These are phyloP conservation scores for Talaromyces sp. DNA, from an alignment of 2,329 filamentous ascomycete genomes.

Conservation along the genomic window DNA sequence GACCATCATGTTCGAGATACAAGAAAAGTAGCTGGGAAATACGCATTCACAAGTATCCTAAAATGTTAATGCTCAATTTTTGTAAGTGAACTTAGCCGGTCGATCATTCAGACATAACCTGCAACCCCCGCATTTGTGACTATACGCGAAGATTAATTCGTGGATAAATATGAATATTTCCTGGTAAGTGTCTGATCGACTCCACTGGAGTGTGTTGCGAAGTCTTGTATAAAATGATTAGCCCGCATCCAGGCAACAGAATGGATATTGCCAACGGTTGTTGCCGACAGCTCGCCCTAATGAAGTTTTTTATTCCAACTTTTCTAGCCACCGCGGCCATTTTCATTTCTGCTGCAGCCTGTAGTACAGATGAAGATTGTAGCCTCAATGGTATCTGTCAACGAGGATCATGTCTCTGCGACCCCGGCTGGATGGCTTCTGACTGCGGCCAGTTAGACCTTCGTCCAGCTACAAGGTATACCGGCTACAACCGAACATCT, in stretches of 20 bases:
- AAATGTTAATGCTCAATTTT: no score
- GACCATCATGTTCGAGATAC: not conserved
- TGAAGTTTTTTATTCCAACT: not conserved
- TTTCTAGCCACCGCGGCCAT: not conserved
- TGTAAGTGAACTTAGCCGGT: not conserved
- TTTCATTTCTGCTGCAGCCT: conserved; percentile 12
- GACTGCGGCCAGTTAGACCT: conserved; percentile 49
- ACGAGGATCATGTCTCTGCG: conserved; percentile 25
- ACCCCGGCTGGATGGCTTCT: conserved; percentile 44
- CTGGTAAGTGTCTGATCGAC: not conserved
- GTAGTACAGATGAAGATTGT: conserved; percentile 36
- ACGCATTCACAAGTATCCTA: not conserved
- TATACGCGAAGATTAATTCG: not conserved
- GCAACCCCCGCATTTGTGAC: not conserved
- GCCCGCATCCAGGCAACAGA: no score
- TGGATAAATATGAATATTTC: not conserved
- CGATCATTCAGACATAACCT: not conserved
- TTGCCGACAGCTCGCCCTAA: not conserved
- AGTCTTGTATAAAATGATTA: not conserved
- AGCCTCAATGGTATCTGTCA: conserved; percentile 41
- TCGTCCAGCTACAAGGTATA: conserved; percentile 37
- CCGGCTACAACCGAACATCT: conserved; percentile 49
- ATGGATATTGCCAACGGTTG: not conserved
- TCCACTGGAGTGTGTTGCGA: not conserved
- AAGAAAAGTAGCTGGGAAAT: not conserved